Evolutionary conservation across 371 early-diverging fungal species (phyloP).

Genomic region (Rhizopus stolonifer): DNA sequence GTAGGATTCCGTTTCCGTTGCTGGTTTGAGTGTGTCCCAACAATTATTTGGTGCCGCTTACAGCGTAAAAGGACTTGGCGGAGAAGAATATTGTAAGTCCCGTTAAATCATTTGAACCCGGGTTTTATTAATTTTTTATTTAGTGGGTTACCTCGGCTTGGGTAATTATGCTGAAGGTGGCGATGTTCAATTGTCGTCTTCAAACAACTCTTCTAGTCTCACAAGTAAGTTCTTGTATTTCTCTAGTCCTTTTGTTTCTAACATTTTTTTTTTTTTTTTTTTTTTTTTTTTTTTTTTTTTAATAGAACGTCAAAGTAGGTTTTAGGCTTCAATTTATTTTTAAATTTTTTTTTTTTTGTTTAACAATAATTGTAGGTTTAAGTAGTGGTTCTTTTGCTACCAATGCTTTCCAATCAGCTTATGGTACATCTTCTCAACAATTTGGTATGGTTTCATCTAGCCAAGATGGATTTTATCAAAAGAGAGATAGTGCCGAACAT

Average conservation of each 20-base stretch:
- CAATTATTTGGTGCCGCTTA: conserved; percentile 45
- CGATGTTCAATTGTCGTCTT: conserved; percentile 29
- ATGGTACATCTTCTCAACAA: conserved; percentile 29
- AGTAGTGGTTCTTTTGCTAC: conserved; percentile 29
- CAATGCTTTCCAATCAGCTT: conserved; percentile 35
- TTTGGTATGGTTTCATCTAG: conserved; percentile 30
- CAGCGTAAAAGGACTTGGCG: conserved; percentile 39
- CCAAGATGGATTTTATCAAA: conserved; percentile 30
- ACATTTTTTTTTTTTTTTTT: background rate
- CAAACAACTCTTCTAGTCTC: conserved; percentile 17
- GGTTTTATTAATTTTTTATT: conserved; percentile 3
- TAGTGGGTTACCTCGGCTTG: conserved; percentile 41
- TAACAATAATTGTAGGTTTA: background rate
- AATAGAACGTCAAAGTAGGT: conserved; percentile 21
- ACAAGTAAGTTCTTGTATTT: conserved; percentile 11
- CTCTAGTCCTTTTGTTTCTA: no score
- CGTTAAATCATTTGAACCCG: background rate
- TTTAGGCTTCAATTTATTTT: conserved; percentile 10
- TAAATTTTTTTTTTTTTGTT: conserved; percentile 7
- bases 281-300: conserved; percentile 4
- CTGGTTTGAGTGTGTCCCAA: conserved; percentile 34
- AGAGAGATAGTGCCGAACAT: conserved; percentile 29
- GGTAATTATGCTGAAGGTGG: conserved; percentile 45
- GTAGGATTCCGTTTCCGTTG: conserved; percentile 44
- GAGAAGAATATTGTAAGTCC: conserved; percentile 38